Evolutionary conservation across 352 stramenopile genomes (phyloP).

Genomic region (Pythium aristosporum): DNA sequence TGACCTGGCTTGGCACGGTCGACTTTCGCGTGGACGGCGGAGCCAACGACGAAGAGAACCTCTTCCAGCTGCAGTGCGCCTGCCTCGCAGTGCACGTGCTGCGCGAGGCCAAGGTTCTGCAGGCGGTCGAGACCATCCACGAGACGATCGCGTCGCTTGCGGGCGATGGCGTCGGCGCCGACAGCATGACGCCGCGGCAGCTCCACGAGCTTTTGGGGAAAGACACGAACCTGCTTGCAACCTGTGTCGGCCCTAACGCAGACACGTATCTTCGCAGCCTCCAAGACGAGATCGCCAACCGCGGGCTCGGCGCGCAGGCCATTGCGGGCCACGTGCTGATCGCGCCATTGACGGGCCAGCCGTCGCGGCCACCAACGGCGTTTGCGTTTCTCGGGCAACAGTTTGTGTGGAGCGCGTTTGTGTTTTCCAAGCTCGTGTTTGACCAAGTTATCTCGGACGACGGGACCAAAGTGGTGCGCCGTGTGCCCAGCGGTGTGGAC

Average conservation of each 20-base stretch:
- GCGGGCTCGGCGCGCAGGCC: slow-evolving; percentile 15
- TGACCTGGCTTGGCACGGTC: slow-evolving; percentile 30
- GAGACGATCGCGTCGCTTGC: slow-evolving; percentile 14
- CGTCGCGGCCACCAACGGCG: slow-evolving; percentile 14
- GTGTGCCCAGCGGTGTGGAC: slow-evolving; percentile 25
- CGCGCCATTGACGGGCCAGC: neutral
- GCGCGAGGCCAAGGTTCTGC: slow-evolving; percentile 9
- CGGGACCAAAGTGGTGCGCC: slow-evolving; percentile 16
- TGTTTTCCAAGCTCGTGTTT: slow-evolving; percentile 31
- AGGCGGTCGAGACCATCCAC: slow-evolving; percentile 3
- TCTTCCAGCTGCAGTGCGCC: neutral
- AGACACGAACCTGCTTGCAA: slow-evolving; percentile 3
- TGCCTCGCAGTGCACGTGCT: slow-evolving; percentile 20
- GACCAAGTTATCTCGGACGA: slow-evolving; percentile 17
- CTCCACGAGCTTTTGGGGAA: slow-evolving; percentile 14
- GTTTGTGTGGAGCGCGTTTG: slow-evolving; percentile 34
- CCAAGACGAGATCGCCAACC: slow-evolving; percentile 21
- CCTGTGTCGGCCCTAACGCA: too few species aligned
- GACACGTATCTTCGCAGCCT: slow-evolving; percentile 7
- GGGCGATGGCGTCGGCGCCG: slow-evolving; percentile 15
- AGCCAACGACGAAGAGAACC: neutral
- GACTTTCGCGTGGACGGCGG: slow-evolving; percentile 24
- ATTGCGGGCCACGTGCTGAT: slow-evolving; percentile 16
- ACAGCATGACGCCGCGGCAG: slow-evolving; percentile 25
- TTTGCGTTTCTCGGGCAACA: slow-evolving; percentile 29